These are phyloP conservation scores for Mortierella sp. DNA, from an alignment of 371 early-diverging fungal genomes.

Conservation along the genomic window DNA sequence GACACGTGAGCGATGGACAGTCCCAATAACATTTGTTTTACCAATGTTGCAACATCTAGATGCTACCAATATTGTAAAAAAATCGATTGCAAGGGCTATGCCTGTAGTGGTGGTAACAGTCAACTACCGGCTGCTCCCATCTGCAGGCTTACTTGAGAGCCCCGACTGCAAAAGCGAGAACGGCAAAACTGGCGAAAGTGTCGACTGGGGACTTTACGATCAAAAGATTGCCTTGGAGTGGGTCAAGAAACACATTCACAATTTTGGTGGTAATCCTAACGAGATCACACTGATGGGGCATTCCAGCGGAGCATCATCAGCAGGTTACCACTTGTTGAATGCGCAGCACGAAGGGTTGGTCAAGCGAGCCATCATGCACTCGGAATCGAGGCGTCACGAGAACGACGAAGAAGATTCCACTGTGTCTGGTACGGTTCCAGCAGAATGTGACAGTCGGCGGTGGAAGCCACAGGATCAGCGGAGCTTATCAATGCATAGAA, in stretches of 20 bases:
- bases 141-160: constrained; percentile 22
- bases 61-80: constrained; percentile 47
- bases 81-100: constrained; percentile 27
- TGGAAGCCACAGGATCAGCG: neutral
- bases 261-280: constrained; percentile 47
- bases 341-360: constrained; percentile 17
- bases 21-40: neutral
- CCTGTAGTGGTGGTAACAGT: constrained; percentile 58
- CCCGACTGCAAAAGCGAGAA: neutral
- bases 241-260: constrained; percentile 41
- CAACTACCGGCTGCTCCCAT: constrained; percentile 50
- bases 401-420: neutral
- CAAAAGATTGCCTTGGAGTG: constrained; percentile 51
- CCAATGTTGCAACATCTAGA: constrained; percentile 13
- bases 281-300: constrained; percentile 55
- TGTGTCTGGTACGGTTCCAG: neutral
- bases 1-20: neutral
- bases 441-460: neutral
- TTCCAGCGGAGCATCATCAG: constrained; percentile 34
- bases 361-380: constrained; percentile 50
- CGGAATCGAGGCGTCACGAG: constrained; percentile 7
- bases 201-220: constrained; percentile 38
- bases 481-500: neutral
- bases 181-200: neutral
- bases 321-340: constrained; percentile 46